Base-by-base conservation (phyloP, 2,329 filamentous ascomycete genomes). In the Clarireedia hainanense region DNA sequence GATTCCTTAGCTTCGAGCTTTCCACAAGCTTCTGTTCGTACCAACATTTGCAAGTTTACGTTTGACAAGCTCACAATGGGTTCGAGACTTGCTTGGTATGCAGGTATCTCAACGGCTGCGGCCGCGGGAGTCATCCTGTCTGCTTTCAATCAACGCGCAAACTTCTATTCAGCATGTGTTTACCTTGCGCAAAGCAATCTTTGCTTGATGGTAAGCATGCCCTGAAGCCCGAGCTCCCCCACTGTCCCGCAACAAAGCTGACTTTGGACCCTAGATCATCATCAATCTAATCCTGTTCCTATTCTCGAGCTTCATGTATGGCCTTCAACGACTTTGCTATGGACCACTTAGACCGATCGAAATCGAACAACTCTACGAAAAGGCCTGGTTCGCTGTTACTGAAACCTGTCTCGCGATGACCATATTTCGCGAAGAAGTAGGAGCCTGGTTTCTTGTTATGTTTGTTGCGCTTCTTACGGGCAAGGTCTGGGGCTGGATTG, bases 401-500 rank as follows among this genome's bases (percentile, higher is more conserved):
- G 94, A 99, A 74, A 99, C 94, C 61, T 89, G 91, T 68, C 78
- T 99, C 61, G 94, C 94, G 30, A 97, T 99, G 92, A 96, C 94
- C 30, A 96, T 96, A 62, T 97, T 99, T 72, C 81, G 94, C 46
- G 94, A 96, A 61, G 91, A 97, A 70, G 84, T 99, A 17, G 92
- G 94, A 46, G 88, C 88, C 43, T 95, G 91, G 85, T 96, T 97
- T 68, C 77, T 99, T 57, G 84, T 94, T 66, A 97, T 99, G 91
- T 97, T 99, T 71, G 89, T 95, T 15, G 85, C 86, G 26, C 79
- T 99, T 40, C 81, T 99, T 47, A 92, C 91, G 3, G 91, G 91
- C 54, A 97, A 97, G 74, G 88, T 99, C 48, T 99, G 95, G 91
- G 89, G 91, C 55, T 99, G 95, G 94, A 96, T 99, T 63, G 91